Conservation (phyloP, 352 stramenopile genomes). For the Saprolegnia diclina region DNA sequence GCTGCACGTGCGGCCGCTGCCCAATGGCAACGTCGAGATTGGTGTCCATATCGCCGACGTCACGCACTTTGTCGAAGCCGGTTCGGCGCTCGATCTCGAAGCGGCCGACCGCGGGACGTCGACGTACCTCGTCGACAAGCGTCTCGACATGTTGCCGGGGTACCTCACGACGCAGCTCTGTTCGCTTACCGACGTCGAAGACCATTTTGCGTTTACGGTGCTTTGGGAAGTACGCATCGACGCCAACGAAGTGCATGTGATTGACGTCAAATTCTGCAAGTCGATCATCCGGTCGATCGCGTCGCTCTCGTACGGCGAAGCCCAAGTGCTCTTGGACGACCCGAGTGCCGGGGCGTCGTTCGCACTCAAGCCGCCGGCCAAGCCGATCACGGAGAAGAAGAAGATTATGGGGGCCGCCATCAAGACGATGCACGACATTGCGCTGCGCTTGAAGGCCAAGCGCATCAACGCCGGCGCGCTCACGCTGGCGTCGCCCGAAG, state of each 20-base stretch:
- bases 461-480: constrained; percentile 95
- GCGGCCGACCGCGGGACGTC: constrained; percentile 86
- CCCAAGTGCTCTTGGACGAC: constrained; percentile 94
- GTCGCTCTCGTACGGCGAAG: constrained; percentile 96
- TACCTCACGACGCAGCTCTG: constrained; percentile 97
- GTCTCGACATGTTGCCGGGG: constrained; percentile 96
- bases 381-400: constrained; percentile 33
- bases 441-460: constrained; percentile 85
- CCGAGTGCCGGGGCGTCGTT: constrained; percentile 37
- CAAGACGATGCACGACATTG: constrained; percentile 90
- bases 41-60: constrained; percentile 99
- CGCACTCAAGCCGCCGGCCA: background rate
- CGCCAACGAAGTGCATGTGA: constrained; percentile 80
- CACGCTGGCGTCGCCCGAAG: constrained; percentile 95
- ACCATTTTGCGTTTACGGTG: constrained; percentile 81
- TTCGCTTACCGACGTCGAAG: constrained; percentile 82
- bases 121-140: constrained; percentile 96
- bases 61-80: constrained; percentile 96
- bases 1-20: constrained; percentile 71
- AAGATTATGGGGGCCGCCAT: constrained; percentile 72
- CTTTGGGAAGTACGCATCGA: constrained; percentile 67
- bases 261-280: constrained; percentile 96
- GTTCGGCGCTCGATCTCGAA: constrained; percentile 95
- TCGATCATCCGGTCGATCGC: constrained; percentile 96
- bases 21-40: constrained; percentile 85